A percentile compares a stretch with the other conserved stretches of the same genome.
Conservation (phyloP, 108 stramenopile species). For the Cyclotella choctawhatcheeana region DNA sequence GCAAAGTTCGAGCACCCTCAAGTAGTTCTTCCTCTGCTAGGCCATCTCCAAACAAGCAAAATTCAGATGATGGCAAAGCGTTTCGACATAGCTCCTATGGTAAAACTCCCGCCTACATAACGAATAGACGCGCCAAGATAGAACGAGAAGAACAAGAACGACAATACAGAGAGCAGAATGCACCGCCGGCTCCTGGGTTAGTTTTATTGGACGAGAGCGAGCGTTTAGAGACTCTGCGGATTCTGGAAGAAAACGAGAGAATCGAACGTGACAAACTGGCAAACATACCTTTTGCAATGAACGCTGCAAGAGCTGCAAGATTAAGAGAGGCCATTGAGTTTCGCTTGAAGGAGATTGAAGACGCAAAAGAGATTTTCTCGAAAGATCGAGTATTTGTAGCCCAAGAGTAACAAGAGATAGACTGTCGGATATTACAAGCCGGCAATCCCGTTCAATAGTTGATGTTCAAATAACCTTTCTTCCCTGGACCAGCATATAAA, state of each 20-base stretch:
- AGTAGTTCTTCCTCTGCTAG: slow-evolving; percentile 1
- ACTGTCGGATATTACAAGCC: too few relatives aligned
- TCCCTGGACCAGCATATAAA: slow-evolving; percentile 23
- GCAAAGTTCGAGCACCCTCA: slow-evolving; percentile 6
- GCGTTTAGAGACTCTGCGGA: slow-evolving; percentile 37
- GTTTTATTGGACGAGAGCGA: slow-evolving; percentile 44
- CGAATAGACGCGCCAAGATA: slow-evolving; percentile 36
- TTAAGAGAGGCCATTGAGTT: slow-evolving; percentile 43
- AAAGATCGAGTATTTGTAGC: slow-evolving; percentile 42
- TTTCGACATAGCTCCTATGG: slow-evolving; percentile 47
- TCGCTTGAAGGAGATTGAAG: slow-evolving; percentile 51
- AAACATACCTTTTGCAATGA: slow-evolving; percentile 54
- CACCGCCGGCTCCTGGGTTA: slow-evolving; percentile 46
- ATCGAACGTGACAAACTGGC: slow-evolving; percentile 29
- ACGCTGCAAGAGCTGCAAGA: slow-evolving; percentile 34
- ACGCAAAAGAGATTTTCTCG: slow-evolving; percentile 47
- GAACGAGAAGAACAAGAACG: slow-evolving; percentile 43
- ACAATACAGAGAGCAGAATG: slow-evolving; percentile 18
- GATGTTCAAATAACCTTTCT: slow-evolving; percentile 8
- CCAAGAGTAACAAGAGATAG: slow-evolving; percentile 11
- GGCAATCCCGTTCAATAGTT: slow-evolving; percentile 19
- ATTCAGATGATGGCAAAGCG: neutral
- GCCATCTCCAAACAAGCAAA: slow-evolving; percentile 7
- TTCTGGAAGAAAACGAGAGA: slow-evolving; percentile 51
- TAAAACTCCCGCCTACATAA: slow-evolving; percentile 46